A percentile compares a stretch with the other conserved stretches of the same genome.
phyloP scores from a whole-genome alignment of 2,329 filamentous ascomycete species.

The Dactylellina parvicollis region DNA sequence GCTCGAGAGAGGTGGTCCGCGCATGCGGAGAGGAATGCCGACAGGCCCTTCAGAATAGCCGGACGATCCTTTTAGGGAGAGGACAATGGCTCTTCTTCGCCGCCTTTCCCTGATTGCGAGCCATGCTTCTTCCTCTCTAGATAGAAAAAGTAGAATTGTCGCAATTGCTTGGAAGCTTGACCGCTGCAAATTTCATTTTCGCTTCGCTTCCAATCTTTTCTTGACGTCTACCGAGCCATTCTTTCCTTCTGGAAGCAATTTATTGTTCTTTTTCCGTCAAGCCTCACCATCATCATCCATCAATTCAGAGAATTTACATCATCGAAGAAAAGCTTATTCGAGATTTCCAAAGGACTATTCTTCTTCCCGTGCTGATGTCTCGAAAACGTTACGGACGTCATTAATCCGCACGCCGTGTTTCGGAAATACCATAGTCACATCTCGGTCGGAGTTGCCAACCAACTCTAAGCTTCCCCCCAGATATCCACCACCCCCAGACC shows the following conservation, averaged over 20 bases:
- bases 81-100: constrained; percentile 17
- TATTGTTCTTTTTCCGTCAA: constrained; percentile 1
- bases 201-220: constrained; percentile 34
- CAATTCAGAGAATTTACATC: too few species aligned
- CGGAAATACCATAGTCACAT: constrained; percentile 25
- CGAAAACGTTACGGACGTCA: constrained; percentile 39
- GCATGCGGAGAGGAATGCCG: constrained; percentile 52
- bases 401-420: constrained; percentile 43
- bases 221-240: constrained; percentile 17
- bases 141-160: constrained; percentile 10
- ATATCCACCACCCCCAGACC: constrained; percentile 18
- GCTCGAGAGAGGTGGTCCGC: constrained; percentile 17
- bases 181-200: constrained; percentile 31
- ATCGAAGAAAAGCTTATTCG: neutral
- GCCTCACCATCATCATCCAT: constrained; percentile 4
- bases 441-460: neutral
- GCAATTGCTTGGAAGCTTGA: constrained; percentile 34
- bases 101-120: constrained; percentile 16
- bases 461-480: neutral
- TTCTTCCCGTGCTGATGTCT: constrained; percentile 29
- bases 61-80: constrained; percentile 29
- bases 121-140: constrained; percentile 13
- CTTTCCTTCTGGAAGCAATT: constrained; percentile 34
- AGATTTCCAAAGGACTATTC: constrained; percentile 29
- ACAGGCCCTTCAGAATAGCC: constrained; percentile 49